Conservation (phyloP, 495 filamentous ascomycete genomes). For the Lasiosphaeria miniovina region DNA sequence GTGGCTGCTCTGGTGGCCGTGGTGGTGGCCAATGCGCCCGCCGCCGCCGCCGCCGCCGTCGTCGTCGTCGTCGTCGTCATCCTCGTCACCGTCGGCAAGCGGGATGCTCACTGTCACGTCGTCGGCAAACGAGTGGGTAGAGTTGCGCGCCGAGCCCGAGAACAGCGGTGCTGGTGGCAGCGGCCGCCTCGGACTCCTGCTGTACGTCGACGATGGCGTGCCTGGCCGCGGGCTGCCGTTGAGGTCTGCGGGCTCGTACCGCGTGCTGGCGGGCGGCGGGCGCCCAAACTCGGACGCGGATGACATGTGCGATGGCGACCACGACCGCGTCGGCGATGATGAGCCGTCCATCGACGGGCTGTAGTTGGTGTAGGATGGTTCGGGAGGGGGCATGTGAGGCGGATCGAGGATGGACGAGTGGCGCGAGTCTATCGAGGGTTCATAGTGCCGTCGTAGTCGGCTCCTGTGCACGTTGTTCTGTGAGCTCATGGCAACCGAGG, state of each 20-base stretch:
- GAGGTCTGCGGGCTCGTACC: conserved; percentile 82
- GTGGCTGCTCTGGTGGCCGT: conserved; percentile 19
- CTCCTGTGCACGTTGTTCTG: conserved; percentile 33
- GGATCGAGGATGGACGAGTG: conserved; percentile 39
- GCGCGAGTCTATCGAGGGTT: conserved; percentile 47
- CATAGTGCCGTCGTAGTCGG: conserved; percentile 42
- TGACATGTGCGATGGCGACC: conserved; percentile 61
- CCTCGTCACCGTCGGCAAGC: conserved; percentile 45
- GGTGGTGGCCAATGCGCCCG: conserved; percentile 9
- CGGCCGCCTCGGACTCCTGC: conserved; percentile 79
- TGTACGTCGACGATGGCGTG: conserved; percentile 82
- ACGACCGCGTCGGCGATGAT: conserved; percentile 60
- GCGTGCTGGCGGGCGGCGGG: conserved; percentile 63
- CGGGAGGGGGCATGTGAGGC: conserved; percentile 44
- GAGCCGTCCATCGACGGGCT: conserved; percentile 32
- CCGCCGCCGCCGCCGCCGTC: too few relatives aligned
- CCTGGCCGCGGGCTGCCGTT: conserved; percentile 89
- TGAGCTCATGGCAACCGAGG: conserved; percentile 33
- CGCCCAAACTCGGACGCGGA: conserved; percentile 57
- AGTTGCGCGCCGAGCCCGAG: conserved; percentile 41
- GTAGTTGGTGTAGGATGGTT: conserved; percentile 42
- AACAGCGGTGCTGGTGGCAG: conserved; percentile 92
- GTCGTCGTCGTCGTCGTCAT: too few relatives aligned
- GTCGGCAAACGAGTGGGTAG: conserved; percentile 39
- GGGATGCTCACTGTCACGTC: conserved; percentile 60